Base-by-base conservation (phyloP, 306 rosid genomes). In the Gastrolobium villosum region DNA sequence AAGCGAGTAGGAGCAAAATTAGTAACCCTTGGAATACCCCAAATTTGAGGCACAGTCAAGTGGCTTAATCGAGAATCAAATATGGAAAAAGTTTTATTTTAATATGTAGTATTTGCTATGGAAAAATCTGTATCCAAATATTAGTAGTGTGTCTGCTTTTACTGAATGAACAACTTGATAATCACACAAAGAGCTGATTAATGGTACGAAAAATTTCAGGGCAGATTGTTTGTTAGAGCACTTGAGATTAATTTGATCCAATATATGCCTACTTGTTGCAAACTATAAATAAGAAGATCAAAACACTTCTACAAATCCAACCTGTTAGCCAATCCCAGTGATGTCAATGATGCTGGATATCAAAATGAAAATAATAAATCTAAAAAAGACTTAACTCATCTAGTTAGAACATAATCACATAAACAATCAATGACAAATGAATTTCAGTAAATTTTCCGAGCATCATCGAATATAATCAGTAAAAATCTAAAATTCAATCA, bases 1-100 rank as follows among this genome's bases (percentile, higher is more conserved):
- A 46, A 40, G 14, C 30, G 3, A 6, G 41, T 10, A 75, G 34
- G 64, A 43, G 63, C 41, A 66, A 64, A 48, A 40, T 59, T 53
- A 46, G 72, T 11, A 79, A 59, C 34, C 67, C 32, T 37, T 49
- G 6, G 55, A 83, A 73, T 50, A 59, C 11, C 32, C n/a, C 59
- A 70, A 62, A 15, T 48, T 54, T 60, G 61, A 35, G 52, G 41
- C 10, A 11, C 7, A 59, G 72, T 55, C 46, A 84, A 45, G 32
- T 30, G 3, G 35, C 56, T 53, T 36, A 45, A 74, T 59, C 49
- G 61, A 68, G 61, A 68, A 60, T 74, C 10, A 49, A 60, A 40
- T 48, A 3, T 48, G 6, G 14, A 53, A 31, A 35, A 35, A 45
- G 40, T 71, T 41, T 14, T 39, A 54, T 50, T 34, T 45, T 74